Evolutionary conservation across 345 rosid species (phyloP), one percentile per base, ranked within the genome.

Genomic region (Salix brachista): DNA sequence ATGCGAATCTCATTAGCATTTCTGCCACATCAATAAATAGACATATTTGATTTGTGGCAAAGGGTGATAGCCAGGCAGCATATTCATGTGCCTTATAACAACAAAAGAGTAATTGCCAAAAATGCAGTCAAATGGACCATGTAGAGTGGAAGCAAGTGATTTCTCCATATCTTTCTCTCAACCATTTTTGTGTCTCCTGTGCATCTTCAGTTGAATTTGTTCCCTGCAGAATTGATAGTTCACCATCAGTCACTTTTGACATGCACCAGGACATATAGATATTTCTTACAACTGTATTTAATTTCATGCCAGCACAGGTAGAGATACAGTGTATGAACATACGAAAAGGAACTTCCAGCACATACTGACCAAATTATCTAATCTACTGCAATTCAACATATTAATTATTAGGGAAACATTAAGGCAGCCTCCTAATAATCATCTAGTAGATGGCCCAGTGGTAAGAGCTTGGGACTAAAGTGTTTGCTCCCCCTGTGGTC

Each of bases 71-170:
- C 6, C 60, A 17, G 76, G 84, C 75, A 78, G 78, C 88, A 85
- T 79, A 73, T 77, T 83, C 82, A 77, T 84, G 84, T 79, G 77
- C 61, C 61, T 58, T 78, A 65, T 70, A 67, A 32, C 28, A 73
- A 75, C 46, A 52, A 61, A 34, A 48, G 48, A 67, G 72, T 39
- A 78, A 72, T 70, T 79, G 73, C 81, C 83, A 78, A 87, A 84
- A 77, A 61, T 80, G 77, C 60, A 81, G 88, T 88, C 90, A 86
- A 80, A 86, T 79, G 79, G 89, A 83, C 85, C 89, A 86, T 64
- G 84, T 73, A 68, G 87, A 80, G 50, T 82, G 80, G 82, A 75
- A 77, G 76, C 72, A 62, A 68, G 39, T 77, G 68, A 76, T 66
- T 52, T 83, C 87, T 84, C 84, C 86, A 80, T 81, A 73, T 80